Evolutionary conservation across 495 filamentous ascomycete species (phyloP).

Genomic region (Penicillium macrosclerotiorum): DNA sequence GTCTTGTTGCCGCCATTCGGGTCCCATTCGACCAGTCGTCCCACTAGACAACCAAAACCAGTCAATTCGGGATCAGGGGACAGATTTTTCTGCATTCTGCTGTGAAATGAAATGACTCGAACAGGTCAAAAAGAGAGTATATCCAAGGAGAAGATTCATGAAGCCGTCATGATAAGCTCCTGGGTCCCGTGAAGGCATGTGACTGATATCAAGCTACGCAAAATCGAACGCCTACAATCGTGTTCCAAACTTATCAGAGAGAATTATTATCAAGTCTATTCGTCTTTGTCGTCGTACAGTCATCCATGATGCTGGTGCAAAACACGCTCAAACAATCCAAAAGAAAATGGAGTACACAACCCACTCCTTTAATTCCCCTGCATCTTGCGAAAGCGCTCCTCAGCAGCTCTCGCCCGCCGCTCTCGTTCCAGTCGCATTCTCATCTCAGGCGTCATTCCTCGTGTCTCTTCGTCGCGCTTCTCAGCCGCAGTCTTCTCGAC

Average conservation of each 20-base stretch:
- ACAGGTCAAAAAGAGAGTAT: neutral
- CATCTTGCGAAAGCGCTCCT: conserved; percentile 76
- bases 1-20: conserved; percentile 6
- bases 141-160: neutral
- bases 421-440: conserved; percentile 76
- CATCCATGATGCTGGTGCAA: too few relatives aligned
- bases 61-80: neutral
- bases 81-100: neutral
- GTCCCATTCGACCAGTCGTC: conserved; percentile 25
- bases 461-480: conserved; percentile 74
- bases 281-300: too few relatives aligned
- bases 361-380: conserved; percentile 30
- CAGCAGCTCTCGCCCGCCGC: conserved; percentile 77
- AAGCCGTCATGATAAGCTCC: neutral
- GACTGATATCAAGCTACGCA: neutral
- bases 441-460: conserved; percentile 84
- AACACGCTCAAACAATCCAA: neutral
- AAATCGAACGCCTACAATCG: too few relatives aligned
- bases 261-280: too few relatives aligned
- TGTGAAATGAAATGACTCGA: too few relatives aligned
- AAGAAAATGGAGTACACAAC: neutral
- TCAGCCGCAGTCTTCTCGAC: conserved; percentile 68
- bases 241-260: neutral
- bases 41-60: conserved; percentile 14
- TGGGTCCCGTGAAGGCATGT: neutral